Evolutionary conservation across 1,284 basidiomycete species (phyloP).

Genomic region (Ganoderma lingzhi): DNA sequence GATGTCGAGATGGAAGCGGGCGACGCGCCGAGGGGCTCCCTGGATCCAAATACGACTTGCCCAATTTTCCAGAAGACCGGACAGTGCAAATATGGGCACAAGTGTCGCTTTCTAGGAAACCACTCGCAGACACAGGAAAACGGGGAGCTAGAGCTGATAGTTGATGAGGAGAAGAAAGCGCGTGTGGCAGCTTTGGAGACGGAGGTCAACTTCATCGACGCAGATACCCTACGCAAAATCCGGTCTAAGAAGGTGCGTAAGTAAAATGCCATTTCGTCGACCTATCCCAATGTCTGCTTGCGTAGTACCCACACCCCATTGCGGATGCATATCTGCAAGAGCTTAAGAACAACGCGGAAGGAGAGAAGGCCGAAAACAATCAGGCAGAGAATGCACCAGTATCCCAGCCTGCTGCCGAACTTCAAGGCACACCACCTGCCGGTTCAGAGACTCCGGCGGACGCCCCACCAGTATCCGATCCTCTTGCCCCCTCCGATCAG

Average conservation of each 20-base stretch:
- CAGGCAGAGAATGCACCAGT: neutral
- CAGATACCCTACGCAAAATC: conserved; percentile 64
- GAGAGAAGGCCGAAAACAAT: conserved; percentile 35
- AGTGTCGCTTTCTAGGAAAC: conserved; percentile 89
- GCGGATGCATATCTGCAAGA: conserved; percentile 74
- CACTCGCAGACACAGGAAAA: conserved; percentile 62
- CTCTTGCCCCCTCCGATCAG: conserved; percentile 34
- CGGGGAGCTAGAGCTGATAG: conserved; percentile 52
- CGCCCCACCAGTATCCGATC: conserved; percentile 40
- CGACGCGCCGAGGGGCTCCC: conserved; percentile 44
- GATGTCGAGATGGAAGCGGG: conserved; percentile 43
- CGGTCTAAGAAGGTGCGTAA: conserved; percentile 70
- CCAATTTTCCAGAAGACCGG: conserved; percentile 81
- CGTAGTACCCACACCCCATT: conserved; percentile 72
- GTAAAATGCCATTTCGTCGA: neutral
- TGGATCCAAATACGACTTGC: conserved; percentile 65
- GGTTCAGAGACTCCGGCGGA: neutral
- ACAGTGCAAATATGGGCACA: conserved; percentile 87
- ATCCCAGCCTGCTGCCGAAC: conserved; percentile 16
- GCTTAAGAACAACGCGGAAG: conserved; percentile 53
- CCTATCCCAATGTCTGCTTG: conserved; percentile 19
- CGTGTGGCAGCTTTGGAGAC: conserved; percentile 57
- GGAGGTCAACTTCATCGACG: conserved; percentile 80
- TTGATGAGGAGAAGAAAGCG: conserved; percentile 68
- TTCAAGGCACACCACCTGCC: conserved; percentile 18